Conservation (phyloP, 306 rosid genomes). For the Cyamopsis tetragonoloba region DNA sequence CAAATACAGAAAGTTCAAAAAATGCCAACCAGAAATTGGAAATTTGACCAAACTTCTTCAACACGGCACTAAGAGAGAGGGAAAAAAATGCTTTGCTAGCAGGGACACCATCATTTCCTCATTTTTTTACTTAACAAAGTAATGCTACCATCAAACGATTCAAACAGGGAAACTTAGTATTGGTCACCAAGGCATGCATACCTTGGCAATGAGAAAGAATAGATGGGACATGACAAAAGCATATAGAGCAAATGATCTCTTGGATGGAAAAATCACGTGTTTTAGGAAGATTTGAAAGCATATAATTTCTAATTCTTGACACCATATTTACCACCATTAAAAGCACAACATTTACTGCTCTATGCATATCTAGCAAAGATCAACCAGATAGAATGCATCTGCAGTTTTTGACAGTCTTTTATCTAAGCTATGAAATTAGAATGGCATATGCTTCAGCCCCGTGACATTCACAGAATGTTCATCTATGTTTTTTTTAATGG, state of each 20-base stretch:
- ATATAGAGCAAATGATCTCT: not conserved
- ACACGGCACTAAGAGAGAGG: not conserved
- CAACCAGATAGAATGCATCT: not conserved
- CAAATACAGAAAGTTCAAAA: not conserved
- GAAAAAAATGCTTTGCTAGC: not conserved
- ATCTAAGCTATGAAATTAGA: not conserved
- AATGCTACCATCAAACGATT: not conserved
- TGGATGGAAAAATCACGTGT: not conserved
- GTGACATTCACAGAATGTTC: not conserved
- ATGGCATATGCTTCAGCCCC: slow-evolving; percentile 2
- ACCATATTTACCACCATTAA: not conserved
- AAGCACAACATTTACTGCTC: slow-evolving; percentile 1
- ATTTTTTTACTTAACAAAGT: not conserved
- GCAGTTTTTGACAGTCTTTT: slow-evolving; percentile 3
- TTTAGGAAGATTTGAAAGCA: not conserved
- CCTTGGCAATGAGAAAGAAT: slow-evolving; percentile 6
- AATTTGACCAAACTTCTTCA: not conserved
- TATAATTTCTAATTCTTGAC: not conserved
- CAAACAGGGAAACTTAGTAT: not conserved
- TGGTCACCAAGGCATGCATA: not conserved
- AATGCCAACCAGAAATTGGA: not conserved
- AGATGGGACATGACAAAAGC: not conserved
- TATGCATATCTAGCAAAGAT: not conserved
- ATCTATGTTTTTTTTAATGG: not conserved
- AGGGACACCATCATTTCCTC: not conserved